Evolutionary conservation across 2,329 filamentous ascomycete species (phyloP), one percentile per base, ranked within the genome.

Genomic region (Aspergillus sp.): DNA sequence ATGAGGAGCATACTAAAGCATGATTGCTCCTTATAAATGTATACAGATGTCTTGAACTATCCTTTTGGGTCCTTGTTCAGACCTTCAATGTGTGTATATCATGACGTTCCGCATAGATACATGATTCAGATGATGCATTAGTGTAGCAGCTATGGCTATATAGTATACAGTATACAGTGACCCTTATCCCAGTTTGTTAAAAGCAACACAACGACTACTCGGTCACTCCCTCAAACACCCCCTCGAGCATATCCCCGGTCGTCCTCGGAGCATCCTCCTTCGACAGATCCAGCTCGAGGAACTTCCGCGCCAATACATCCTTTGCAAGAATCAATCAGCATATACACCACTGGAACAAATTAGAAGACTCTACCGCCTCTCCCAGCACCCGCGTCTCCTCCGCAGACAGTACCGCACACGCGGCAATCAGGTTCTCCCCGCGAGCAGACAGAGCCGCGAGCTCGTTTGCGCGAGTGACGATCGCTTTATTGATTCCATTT

Each of bases 381-480:
- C 78, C 69, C n/a, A 95, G 65, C 24, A 74, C 72, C n/a, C 61
- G 57, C 32, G 69, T 68, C 48, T 94, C 85, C 3, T 66, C 63
- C 0, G 66, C 61, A 0, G 78, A 76, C 42, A 93, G 63, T 27
- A 68, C 70, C 4, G 82, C 75, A 57, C 83, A 94, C 13, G 78
- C 74, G 17, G 75, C 71, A 4, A 80, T 73, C 2, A 96, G 65
- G 54, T 93, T 83, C 49, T 89, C 82, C 5, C 86, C 83, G 31
- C 70, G 74, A 11, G 75, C 74, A 20, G 81, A 67, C 11, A 91
- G 64, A 5, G 75, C 57, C 14, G 81, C 75, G 22, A 98, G 69
- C 5, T 79, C 72, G 42, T 86, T 80, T 0, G 89, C 86, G 34
- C 88, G 75, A 11, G 80, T 64, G 5, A 95, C 72, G 7, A 96